Conservation (phyloP, 139 green algal genomes). For the Pleodorina starrii region DNA sequence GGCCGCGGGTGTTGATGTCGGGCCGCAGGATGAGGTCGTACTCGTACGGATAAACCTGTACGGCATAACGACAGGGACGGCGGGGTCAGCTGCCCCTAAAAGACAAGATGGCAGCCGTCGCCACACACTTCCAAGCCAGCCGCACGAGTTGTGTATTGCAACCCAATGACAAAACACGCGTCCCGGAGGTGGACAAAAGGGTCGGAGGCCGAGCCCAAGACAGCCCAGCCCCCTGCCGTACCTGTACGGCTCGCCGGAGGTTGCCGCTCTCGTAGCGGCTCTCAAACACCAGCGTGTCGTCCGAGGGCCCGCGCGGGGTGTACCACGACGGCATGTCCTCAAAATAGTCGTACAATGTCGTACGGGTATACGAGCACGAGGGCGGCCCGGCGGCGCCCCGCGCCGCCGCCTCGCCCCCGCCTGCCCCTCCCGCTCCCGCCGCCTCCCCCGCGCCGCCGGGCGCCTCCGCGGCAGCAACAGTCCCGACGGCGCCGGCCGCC, state of each 20-base stretch:
- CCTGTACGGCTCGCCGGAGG: slow-evolving; percentile 74
- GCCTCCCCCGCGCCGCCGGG: not conserved
- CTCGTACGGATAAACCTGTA: slow-evolving; percentile 76
- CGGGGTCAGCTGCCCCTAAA: not conserved
- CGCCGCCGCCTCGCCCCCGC: not conserved
- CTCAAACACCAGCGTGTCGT: slow-evolving; percentile 81
- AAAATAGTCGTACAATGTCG: slow-evolving; percentile 31
- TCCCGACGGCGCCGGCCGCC: not conserved
- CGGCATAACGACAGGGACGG: not conserved
- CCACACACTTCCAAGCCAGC: too few relatives aligned
- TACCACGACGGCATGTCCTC: slow-evolving; percentile 48
- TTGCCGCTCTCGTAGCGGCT: slow-evolving; percentile 85
- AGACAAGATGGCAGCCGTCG: too few relatives aligned
- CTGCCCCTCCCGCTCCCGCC: not conserved
- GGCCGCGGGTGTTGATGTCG: slow-evolving; percentile 77
- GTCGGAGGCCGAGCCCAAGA: too few relatives aligned
- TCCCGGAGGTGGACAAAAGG: too few relatives aligned
- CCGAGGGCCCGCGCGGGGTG: not conserved
- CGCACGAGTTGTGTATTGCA: too few relatives aligned
- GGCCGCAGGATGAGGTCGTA: slow-evolving; percentile 83
- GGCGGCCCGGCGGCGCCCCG: not conserved
- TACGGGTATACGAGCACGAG: not conserved
- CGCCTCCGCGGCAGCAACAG: not conserved
- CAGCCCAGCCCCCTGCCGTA: not conserved
- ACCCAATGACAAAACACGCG: too few relatives aligned